Percentiles rank a stretch among this genome's conserved stretches.
Conservation (phyloP, 208 protist genomes). For the Kentomonas sorsogonicus region DNA sequence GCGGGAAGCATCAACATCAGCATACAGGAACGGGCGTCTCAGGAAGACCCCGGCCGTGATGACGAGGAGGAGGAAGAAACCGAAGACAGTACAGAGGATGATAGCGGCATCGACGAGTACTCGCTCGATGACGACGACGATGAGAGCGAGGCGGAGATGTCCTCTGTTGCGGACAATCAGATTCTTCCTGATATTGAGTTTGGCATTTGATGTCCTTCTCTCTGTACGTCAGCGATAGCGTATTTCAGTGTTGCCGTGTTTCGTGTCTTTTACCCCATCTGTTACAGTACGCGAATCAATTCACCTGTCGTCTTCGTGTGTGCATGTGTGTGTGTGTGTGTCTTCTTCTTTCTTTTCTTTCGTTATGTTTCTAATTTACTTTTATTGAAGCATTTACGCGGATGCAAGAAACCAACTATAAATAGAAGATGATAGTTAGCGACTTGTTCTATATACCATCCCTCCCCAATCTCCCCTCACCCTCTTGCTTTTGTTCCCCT, state of each 20-base stretch:
- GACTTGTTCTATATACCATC: background rate
- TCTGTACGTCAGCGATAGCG: background rate
- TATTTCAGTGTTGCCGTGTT: too few species aligned
- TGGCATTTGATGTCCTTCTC: constrained; percentile 21
- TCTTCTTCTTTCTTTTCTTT: background rate
- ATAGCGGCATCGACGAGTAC: background rate
- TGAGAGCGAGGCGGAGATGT: constrained; percentile 7
- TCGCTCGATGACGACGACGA: constrained; percentile 16
- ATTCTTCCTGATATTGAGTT: constrained; percentile 45
- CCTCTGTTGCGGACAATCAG: constrained; percentile 16
- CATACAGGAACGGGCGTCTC: background rate
- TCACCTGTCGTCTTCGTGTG: too few species aligned
- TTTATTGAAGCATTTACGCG: background rate
- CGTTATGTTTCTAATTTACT: background rate
- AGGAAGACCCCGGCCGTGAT: background rate
- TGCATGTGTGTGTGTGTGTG: too few species aligned
- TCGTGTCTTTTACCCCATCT: background rate
- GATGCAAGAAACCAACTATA: background rate
- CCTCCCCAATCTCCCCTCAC: background rate
- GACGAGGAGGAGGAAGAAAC: constrained; percentile 15
- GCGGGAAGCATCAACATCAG: background rate
- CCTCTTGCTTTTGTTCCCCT: background rate
- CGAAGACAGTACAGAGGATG: constrained; percentile 7
- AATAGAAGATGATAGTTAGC: background rate
- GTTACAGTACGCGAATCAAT: too few species aligned